Percentiles rank a stretch among this genome's conserved stretches.
These are phyloP conservation scores for Leccinum olivaceopallidum DNA, from an alignment of 768 basidiomycete species.

Conservation along the genomic window DNA sequence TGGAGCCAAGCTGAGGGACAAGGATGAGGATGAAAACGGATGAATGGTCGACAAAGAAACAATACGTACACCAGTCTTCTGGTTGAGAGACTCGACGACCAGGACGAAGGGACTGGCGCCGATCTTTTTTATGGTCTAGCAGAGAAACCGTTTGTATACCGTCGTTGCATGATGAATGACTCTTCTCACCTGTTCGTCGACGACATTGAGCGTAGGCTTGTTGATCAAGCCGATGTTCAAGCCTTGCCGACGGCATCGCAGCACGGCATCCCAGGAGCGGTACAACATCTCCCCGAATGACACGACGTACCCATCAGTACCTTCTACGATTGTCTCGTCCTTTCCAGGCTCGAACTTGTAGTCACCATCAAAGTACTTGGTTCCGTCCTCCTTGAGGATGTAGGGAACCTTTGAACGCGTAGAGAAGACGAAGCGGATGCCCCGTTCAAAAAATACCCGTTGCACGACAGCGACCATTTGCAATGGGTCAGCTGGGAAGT, in stretches of 20 bases:
- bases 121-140: conserved; percentile 63
- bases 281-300: conserved; percentile 88
- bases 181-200: conserved; percentile 70
- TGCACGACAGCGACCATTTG: conserved; percentile 81
- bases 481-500: conserved; percentile 83
- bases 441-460: conserved; percentile 80
- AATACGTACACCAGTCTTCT: conserved; percentile 73
- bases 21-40: neutral
- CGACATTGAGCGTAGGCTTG: conserved; percentile 79
- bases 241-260: conserved; percentile 68
- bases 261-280: conserved; percentile 79
- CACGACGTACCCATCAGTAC: conserved; percentile 79
- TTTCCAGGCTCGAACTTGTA: conserved; percentile 85
- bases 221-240: conserved; percentile 85
- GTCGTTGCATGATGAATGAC: neutral
- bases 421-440: conserved; percentile 84
- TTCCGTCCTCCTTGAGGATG: conserved; percentile 76
- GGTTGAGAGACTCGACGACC: conserved; percentile 83
- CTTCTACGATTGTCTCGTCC: conserved; percentile 79
- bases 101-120: conserved; percentile 78
- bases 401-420: conserved; percentile 89
- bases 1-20: conserved; percentile 61
- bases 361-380: conserved; percentile 61
- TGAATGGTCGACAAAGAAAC: neutral
- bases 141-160: neutral